A percentile compares a stretch with the other conserved stretches of the same genome.
These are phyloP conservation scores for Ascochyta koolunga DNA, from an alignment of 2,329 filamentous ascomycete genomes.

Conservation along the genomic window DNA sequence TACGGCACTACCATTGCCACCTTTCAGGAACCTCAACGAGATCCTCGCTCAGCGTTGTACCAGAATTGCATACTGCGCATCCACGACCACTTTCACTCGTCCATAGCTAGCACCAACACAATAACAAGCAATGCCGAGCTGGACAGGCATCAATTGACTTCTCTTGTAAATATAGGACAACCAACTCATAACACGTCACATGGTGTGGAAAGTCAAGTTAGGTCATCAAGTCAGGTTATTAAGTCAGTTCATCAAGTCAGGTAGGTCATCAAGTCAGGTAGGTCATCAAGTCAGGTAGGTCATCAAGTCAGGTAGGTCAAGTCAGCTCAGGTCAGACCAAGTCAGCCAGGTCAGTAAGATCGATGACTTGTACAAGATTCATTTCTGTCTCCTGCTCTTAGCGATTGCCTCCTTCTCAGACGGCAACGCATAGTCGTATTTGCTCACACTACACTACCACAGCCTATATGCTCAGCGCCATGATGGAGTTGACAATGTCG, in stretches of 20 bases:
- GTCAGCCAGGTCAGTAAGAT: too few species aligned
- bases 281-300: too few species aligned
- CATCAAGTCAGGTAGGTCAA: too few species aligned
- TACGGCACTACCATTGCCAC: too few species aligned
- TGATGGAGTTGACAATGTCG: slow-evolving; percentile 99
- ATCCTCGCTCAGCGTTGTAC: not conserved
- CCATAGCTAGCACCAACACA: not conserved
- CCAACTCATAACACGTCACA: not conserved
- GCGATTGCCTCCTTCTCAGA: slow-evolving; percentile 16
- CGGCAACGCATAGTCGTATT: slow-evolving; percentile 22
- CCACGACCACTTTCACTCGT: not conserved
- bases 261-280: too few species aligned
- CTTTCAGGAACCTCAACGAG: too few species aligned
- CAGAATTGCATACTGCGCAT: not conserved
- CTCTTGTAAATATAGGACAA: too few species aligned
- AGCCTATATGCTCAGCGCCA: slow-evolving; percentile 74
- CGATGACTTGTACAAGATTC: slow-evolving; percentile 24
- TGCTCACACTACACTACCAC: slow-evolving; percentile 15
- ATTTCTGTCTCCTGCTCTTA: slow-evolving; percentile 38
- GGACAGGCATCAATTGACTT: not conserved
- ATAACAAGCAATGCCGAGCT: too few species aligned
- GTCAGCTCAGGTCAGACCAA: too few species aligned
- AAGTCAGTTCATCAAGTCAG: too few species aligned
- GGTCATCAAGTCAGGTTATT: too few species aligned
- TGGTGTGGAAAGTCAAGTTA: not conserved